Evolutionary conservation across 352 stramenopile species (phyloP), one percentile per base, ranked within the genome.

Genomic region (Thalassiosira oceanica): DNA sequence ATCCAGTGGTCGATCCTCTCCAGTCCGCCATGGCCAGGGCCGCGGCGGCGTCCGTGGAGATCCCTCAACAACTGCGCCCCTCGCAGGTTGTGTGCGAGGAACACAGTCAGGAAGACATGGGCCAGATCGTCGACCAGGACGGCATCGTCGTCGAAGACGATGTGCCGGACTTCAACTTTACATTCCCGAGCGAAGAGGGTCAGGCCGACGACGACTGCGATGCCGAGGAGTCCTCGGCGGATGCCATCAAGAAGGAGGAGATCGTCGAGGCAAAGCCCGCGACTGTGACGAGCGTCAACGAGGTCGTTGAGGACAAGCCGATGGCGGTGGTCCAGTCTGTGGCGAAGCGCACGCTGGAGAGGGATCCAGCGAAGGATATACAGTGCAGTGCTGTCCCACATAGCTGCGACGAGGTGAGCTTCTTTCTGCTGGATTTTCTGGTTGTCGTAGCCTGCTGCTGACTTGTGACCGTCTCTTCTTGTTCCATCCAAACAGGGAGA

Each of bases 81-180:
- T n/a, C n/a, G n/a, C n/a, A n/a, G n/a, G n/a, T n/a, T n/a, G n/a
- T n/a, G n/a, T n/a, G n/a, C n/a, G n/a, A n/a, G n/a, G n/a, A n/a
- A n/a, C n/a, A n/a, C n/a, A n/a, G n/a, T n/a, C n/a, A n/a, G n/a
- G n/a, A n/a, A n/a, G n/a, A n/a, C n/a, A n/a, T n/a, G n/a, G n/a
- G n/a, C n/a, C n/a, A n/a, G n/a, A n/a, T n/a, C n/a, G n/a, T n/a
- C n/a, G n/a, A n/a, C n/a, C n/a, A n/a, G n/a, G n/a, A n/a, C n/a
- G n/a, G n/a, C 23, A 23, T 35, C 36, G n/a, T 29, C n/a, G 35
- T 13, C 7, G 28, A 18, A 26, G 44, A 24, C 8, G 33, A 24
- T 2, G 42, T 44, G 15, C 42, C 55, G 55, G 55, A 56, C 8
- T 65, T 55, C 44, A 55, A 41, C 55, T 55, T 65, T 18, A 46